A percentile compares a stretch with the other conserved stretches of the same genome.
phyloP scores from a whole-genome alignment of 805 yeast genomes.

The Sugiyamaella marilandica region DNA sequence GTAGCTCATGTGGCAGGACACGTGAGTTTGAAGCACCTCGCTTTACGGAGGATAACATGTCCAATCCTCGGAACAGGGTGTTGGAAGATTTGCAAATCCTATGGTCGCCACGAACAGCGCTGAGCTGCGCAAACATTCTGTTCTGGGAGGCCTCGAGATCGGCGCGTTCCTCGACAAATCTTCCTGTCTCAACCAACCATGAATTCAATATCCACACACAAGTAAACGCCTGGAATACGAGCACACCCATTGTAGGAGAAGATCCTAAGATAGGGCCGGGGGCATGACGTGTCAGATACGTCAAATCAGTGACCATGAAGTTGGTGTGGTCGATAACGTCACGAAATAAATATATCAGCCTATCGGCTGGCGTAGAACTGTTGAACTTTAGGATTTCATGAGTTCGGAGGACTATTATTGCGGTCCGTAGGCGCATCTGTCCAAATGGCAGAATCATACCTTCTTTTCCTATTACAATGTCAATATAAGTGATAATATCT shows the following conservation, averaged over 20 bases:
- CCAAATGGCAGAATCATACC: slow-evolving; percentile 5
- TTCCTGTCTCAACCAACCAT: neutral
- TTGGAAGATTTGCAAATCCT: neutral
- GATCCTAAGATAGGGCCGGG: slow-evolving; percentile 6
- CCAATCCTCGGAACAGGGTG: neutral
- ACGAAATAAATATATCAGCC: neutral
- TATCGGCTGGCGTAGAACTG: neutral
- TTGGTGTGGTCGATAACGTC: neutral
- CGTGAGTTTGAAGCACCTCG: neutral
- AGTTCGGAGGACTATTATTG: neutral
- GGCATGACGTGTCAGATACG: neutral
- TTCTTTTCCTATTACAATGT: neutral
- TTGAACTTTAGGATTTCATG: neutral
- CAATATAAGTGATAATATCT: neutral
- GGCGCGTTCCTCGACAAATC: neutral
- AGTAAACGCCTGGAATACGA: slow-evolving; percentile 8
- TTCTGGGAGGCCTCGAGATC: neutral
- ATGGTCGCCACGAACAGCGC: neutral
- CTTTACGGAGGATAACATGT: neutral
- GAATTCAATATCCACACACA: slow-evolving; percentile 7
- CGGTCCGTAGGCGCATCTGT: slow-evolving; percentile 1
- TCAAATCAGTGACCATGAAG: neutral
- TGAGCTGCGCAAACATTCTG: neutral
- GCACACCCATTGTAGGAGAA: slow-evolving; percentile 1
- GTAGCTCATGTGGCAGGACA: neutral